Conservation (phyloP, 345 rosid species). For the Aegle marmelos region DNA sequence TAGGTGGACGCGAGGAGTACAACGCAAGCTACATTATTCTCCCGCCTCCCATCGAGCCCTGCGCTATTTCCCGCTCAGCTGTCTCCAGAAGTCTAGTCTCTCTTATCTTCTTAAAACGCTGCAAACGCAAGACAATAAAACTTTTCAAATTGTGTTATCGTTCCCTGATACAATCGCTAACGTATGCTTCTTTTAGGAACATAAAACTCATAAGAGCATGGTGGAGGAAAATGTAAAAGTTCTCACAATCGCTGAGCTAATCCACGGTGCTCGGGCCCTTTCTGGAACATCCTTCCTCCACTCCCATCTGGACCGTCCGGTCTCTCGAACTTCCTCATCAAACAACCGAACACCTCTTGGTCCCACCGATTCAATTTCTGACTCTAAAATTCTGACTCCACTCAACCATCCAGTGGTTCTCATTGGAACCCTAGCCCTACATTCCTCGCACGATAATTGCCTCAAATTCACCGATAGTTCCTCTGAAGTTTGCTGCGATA, state of each 20-base stretch:
- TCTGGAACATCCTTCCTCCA: slow-evolving; percentile 55
- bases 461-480: slow-evolving; percentile 62
- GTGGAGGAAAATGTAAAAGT: slow-evolving; percentile 40
- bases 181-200: neutral
- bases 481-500: slow-evolving; percentile 69
- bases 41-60: neutral
- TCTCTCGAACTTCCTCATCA: slow-evolving; percentile 1
- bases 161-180: neutral
- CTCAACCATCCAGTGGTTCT: slow-evolving; percentile 43
- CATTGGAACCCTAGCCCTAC: slow-evolving; percentile 54
- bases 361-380: slow-evolving; percentile 15
- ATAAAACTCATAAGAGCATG: slow-evolving; percentile 13
- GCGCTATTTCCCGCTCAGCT: neutral
- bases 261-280: slow-evolving; percentile 36
- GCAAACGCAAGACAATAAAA: neutral
- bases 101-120: neutral
- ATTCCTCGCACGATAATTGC: slow-evolving; percentile 57
- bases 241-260: slow-evolving; percentile 49
- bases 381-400: slow-evolving; percentile 38
- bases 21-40: no score
- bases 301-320: slow-evolving; percentile 15
- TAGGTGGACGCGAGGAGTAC: no score
- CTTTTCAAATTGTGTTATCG: neutral
- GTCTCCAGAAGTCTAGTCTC: no score
- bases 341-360: neutral